Evolutionary conservation across 306 rosid genomes (phyloP), one percentile per base, ranked within the genome.

Genomic region (Corylus heterophylla): DNA sequence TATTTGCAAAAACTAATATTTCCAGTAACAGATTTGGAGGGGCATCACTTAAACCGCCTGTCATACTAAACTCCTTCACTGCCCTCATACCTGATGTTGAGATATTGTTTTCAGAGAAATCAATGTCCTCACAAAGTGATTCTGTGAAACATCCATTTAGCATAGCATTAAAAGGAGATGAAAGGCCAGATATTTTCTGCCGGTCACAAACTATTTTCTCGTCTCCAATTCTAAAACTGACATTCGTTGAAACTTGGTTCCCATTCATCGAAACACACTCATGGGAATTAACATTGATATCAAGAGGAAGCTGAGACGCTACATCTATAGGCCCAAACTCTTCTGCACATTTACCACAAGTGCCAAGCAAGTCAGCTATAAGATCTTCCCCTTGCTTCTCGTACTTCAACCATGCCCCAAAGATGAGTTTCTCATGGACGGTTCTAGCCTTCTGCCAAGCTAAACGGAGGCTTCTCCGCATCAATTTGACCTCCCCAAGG

Each of bases 371-470:
- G 75, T 89, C 94, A 18, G 92, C 85, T 69, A 92, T 83, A 73
- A 86, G 80, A 74, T 86, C 96, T 79, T 92, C 97, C 83, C 97
- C 98, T 77, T 86, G 92, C 79, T 92, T 94, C 84, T 89, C 97
- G 84, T 94, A 94, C 89, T 83, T 94, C 78, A 94, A 85, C 97
- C 98, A 94, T 42, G 98, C 98, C 79, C 92, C 98, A 83, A 88
- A 92, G 56, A 94, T 73, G 54, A 94, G 85, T 88, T 87, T 94
- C 87, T 92, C 98, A 66, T 90, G 93, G 74, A 90, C 85, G 39
- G 86, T 90, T 54, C 78, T 84, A 6, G 97, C 92, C 78, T 89
- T 92, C 86, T 83, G 89, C 98, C 98, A 94, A 78, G 98, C 97
- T 72, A 87, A 83, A 16, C 85, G 88, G 79, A 94, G 96, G 78